Percentiles rank a stretch among this genome's conserved stretches.
Conservation (phyloP, 192 early-diverging fungal genomes). For the Ambispora gerdemannii region DNA sequence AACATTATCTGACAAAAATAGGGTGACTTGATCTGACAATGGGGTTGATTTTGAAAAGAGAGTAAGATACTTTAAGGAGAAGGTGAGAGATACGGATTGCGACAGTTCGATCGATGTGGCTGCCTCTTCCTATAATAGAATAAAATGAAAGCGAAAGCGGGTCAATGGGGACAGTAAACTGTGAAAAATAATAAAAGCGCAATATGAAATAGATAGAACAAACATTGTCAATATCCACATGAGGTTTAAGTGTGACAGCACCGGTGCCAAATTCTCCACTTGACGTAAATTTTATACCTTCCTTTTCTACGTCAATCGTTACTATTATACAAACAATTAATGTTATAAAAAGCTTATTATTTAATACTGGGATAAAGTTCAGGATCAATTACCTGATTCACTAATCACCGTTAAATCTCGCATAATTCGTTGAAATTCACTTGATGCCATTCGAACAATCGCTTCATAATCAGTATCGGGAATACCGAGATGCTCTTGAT, state of each 20-base stretch:
- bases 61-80: conserved; percentile 89
- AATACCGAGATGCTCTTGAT: conserved; percentile 91
- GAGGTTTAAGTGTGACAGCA: conserved; percentile 72
- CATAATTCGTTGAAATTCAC: conserved; percentile 88
- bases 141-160: neutral
- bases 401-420: conserved; percentile 78
- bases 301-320: conserved; percentile 86
- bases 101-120: conserved; percentile 73
- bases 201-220: neutral
- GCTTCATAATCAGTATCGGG: conserved; percentile 93
- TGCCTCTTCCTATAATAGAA: conserved; percentile 36
- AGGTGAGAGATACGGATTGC: conserved; percentile 76
- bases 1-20: conserved; percentile 80
- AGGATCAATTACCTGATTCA: conserved; percentile 54
- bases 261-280: conserved; percentile 86
- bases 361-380: neutral
- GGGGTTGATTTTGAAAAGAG: conserved; percentile 96
- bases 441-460: conserved; percentile 82
- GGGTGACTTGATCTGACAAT: conserved; percentile 68
- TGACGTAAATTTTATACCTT: conserved; percentile 86
- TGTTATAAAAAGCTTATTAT: neutral
- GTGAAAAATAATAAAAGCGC: too few relatives aligned
- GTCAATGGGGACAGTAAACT: too few relatives aligned
- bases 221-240: conserved; percentile 65
- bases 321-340: conserved; percentile 40